Evolutionary conservation across 2,329 filamentous ascomycete species (phyloP).

Genomic region (Ascochyta pisi): DNA sequence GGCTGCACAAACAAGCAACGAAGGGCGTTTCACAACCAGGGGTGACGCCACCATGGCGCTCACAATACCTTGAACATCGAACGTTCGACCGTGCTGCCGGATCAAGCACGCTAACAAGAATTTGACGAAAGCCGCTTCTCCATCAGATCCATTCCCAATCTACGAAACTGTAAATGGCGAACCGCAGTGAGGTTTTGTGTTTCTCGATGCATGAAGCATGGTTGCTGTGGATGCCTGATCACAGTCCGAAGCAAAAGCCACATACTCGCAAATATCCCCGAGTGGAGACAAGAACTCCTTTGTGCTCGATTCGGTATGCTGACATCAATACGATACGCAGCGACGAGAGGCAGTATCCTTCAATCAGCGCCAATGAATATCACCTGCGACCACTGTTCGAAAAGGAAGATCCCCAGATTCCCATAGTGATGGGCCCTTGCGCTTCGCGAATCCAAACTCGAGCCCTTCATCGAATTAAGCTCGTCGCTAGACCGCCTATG

Average conservation of each 20-base stretch:
- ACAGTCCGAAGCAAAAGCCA: neutral
- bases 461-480: neutral
- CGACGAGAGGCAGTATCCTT: neutral
- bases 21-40: neutral
- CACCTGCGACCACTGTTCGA: neutral
- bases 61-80: neutral
- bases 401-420: neutral
- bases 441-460: neutral
- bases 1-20: no score
- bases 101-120: neutral
- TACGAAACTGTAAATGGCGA: no score
- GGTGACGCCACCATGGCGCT: slow-evolving; percentile 1
- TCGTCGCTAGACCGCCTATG: neutral
- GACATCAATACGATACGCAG: neutral
- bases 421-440: neutral
- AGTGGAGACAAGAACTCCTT: neutral
- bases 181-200: neutral
- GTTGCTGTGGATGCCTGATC: no score
- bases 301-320: neutral
- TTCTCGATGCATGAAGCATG: neutral
- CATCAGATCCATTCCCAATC: neutral
- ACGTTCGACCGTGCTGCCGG: neutral
- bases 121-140: neutral
- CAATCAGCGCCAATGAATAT: neutral
- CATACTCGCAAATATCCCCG: neutral